Percentiles rank a stretch among this genome's conserved stretches.
phyloP scores from a whole-genome alignment of 169 alveolate genomes.

The Babesia caballi region DNA sequence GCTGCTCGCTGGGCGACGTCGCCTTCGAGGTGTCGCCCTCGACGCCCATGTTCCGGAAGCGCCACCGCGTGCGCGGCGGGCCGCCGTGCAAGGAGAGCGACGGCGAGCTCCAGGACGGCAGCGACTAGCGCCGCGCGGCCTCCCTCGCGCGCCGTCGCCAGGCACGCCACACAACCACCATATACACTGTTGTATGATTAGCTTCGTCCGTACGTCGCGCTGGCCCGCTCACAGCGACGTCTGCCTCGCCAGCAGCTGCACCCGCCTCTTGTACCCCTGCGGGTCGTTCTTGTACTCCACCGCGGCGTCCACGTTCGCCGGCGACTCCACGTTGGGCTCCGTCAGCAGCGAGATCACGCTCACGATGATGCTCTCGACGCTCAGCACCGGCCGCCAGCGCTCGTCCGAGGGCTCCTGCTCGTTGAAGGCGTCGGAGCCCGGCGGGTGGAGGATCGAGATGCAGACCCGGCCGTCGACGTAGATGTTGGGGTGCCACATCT shows the following conservation, averaged over 20 bases:
- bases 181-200: background rate
- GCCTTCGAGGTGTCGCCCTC: constrained; percentile 64
- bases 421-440: constrained; percentile 93
- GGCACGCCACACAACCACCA: no score
- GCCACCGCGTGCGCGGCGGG: constrained; percentile 20
- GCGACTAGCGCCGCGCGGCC: constrained; percentile 3
- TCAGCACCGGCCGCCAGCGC: constrained; percentile 97
- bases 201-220: background rate
- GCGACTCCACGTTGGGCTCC: constrained; percentile 95
- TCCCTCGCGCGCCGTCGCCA: background rate
- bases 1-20: constrained; percentile 53
- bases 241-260: constrained; percentile 80
- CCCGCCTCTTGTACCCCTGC: constrained; percentile 85
- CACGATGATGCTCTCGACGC: constrained; percentile 94
- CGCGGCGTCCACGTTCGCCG: constrained; percentile 96
- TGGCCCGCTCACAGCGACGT: constrained; percentile 17
- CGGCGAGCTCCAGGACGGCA: constrained; percentile 33
- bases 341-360: constrained; percentile 95
- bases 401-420: constrained; percentile 96
- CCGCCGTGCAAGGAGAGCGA: constrained; percentile 21
- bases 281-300: constrained; percentile 82
- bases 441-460: constrained; percentile 95
- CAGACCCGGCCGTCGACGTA: constrained; percentile 95
- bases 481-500: constrained; percentile 97
- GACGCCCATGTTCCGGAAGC: constrained; percentile 59